Percentiles rank a stretch among this genome's conserved stretches.
These are phyloP conservation scores for Podosphaera aphanis DNA, from an alignment of 2,329 filamentous ascomycete genomes.

Conservation along the genomic window DNA sequence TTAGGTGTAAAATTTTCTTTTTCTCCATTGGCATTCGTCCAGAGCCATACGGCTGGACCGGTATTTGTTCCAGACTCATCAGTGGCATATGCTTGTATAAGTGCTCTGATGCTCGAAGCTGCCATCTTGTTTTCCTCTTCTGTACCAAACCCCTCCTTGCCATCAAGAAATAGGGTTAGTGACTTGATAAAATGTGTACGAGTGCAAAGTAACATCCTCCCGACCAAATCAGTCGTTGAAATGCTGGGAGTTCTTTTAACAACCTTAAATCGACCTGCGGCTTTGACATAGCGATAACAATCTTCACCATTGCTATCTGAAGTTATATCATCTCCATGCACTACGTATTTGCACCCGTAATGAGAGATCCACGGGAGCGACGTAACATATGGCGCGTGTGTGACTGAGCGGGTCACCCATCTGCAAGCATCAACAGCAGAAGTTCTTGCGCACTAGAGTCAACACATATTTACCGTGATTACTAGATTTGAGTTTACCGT, in stretches of 20 bases:
- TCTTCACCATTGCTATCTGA: constrained; percentile 84
- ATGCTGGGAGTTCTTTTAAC: constrained; percentile 93
- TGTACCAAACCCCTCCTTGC: constrained; percentile 48
- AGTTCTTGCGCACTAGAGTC: constrained; percentile 28
- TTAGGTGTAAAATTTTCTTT: constrained; percentile 20
- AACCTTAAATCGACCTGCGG: constrained; percentile 79
- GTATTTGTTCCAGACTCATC: constrained; percentile 60
- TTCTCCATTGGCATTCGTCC: constrained; percentile 29
- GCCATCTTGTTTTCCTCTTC: constrained; percentile 32
- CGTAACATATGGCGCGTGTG: constrained; percentile 83
- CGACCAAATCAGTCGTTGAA: constrained; percentile 92
- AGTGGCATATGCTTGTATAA: constrained; percentile 68
- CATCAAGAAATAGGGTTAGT: constrained; percentile 42
- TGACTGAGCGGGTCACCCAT: constrained; percentile 70
- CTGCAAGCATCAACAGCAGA: constrained; percentile 84
- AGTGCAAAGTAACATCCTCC: constrained; percentile 92
- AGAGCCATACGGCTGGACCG: constrained; percentile 69
- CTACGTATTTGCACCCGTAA: constrained; percentile 86
- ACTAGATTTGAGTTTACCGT: constrained; percentile 27
- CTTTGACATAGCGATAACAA: constrained; percentile 95
- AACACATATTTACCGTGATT: constrained; percentile 2
- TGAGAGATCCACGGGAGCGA: constrained; percentile 82
- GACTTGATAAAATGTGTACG: constrained; percentile 78
- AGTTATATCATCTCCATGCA: constrained; percentile 92
- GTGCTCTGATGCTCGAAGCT: constrained; percentile 46